Evolutionary conservation across 1,284 basidiomycete species (phyloP).

Genomic region (Chiua sp.): DNA sequence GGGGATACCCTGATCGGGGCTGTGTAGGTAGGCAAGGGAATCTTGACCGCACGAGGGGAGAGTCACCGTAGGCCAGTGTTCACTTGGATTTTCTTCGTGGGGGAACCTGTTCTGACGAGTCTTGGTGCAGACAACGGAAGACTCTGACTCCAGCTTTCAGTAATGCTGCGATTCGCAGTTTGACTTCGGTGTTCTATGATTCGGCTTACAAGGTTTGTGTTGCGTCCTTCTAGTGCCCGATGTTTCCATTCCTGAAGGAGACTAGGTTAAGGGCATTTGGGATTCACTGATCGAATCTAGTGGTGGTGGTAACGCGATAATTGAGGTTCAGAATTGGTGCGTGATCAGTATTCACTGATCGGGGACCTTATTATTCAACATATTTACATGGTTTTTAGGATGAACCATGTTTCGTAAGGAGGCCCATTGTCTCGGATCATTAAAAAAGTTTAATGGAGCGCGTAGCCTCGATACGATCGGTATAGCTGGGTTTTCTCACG

Average conservation of each 20-base stretch:
- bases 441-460: conserved; percentile 32
- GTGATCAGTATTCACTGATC: not conserved
- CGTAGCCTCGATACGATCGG: conserved; percentile 62
- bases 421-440: conserved; percentile 13
- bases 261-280: conserved; percentile 51
- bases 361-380: too few relatives aligned
- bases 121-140: conserved; percentile 48
- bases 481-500: conserved; percentile 64
- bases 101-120: not conserved
- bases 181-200: conserved; percentile 52
- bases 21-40: conserved; percentile 23
- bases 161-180: conserved; percentile 47
- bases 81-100: not conserved
- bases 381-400: conserved; percentile 36
- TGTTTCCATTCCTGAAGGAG: not conserved
- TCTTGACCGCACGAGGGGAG: conserved; percentile 28
- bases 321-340: conserved; percentile 54
- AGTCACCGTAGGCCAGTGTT: conserved; percentile 24
- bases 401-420: conserved; percentile 55
- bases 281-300: conserved; percentile 48
- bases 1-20: not conserved
- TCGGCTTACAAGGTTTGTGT: conserved; percentile 37
- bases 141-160: conserved; percentile 53
- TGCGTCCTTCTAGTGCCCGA: not conserved
- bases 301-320: conserved; percentile 35